Evolutionary conservation across 305 asterid genomes (phyloP).

Genomic region (Andrographis paniculata): DNA sequence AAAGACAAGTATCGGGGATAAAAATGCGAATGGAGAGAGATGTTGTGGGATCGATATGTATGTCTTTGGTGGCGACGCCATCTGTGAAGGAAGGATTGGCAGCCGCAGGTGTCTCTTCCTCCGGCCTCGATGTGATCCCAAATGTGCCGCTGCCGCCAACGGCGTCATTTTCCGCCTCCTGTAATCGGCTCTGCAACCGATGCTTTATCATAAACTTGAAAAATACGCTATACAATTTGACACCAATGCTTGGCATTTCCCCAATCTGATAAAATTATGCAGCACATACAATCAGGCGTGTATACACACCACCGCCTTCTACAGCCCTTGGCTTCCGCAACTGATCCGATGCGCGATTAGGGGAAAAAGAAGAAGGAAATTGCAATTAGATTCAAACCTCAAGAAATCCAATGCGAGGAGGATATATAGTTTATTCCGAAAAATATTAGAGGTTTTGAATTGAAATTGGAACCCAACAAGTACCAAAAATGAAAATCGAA

Average conservation of each 20-base stretch:
- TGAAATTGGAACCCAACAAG: too few relatives aligned
- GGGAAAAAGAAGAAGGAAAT: too few relatives aligned
- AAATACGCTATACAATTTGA: constrained; percentile 77
- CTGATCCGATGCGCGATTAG: too few relatives aligned
- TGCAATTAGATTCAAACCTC: too few relatives aligned
- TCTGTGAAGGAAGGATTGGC: constrained; percentile 71
- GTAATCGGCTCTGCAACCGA: constrained; percentile 71
- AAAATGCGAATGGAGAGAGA: constrained; percentile 68
- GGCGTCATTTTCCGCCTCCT: constrained; percentile 28
- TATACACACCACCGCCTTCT: too few relatives aligned
- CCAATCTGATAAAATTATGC: too few relatives aligned
- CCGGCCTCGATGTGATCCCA: constrained; percentile 81
- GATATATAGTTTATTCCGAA: too few relatives aligned
- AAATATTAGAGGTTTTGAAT: too few relatives aligned
- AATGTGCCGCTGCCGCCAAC: constrained; percentile 27
- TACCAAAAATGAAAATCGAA: too few relatives aligned
- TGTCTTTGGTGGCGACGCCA: constrained; percentile 84
- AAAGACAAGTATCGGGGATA: constrained; percentile 69
- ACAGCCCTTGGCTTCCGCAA: too few relatives aligned
- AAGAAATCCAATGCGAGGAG: too few relatives aligned
- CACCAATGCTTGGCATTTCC: constrained; percentile 92
- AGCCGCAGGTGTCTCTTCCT: constrained; percentile 56
- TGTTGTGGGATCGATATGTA: constrained; percentile 64
- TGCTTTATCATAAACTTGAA: constrained; percentile 82
- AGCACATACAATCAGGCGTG: too few relatives aligned